Evolutionary conservation across 768 basidiomycete genomes (phyloP).

Genomic region (Tulasnella sp.): DNA sequence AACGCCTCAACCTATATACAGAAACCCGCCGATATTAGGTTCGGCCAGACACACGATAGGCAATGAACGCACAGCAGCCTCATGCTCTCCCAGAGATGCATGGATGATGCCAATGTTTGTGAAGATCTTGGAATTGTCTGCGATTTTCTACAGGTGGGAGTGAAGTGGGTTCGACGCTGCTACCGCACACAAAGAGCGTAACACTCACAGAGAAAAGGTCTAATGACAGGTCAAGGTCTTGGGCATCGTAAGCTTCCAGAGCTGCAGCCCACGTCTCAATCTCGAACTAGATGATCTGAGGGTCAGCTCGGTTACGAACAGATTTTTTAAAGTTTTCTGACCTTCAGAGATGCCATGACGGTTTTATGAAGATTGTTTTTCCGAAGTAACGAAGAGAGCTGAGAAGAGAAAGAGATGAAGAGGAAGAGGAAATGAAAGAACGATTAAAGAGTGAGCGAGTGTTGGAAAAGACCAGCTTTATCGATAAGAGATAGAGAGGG

Average conservation of each 20-base stretch:
- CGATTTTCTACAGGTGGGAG: conserved; percentile 44
- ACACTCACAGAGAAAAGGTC: conserved; percentile 58
- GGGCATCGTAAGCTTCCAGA: conserved; percentile 76
- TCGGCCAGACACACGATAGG: background rate
- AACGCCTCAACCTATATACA: conserved; percentile 49
- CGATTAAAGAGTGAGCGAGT: too few relatives aligned
- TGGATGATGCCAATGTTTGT: conserved; percentile 92
- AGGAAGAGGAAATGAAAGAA: too few relatives aligned
- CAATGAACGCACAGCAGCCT: conserved; percentile 42
- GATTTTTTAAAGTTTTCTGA: too few relatives aligned
- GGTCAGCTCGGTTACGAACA: background rate
- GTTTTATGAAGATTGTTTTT: too few relatives aligned
- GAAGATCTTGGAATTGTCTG: conserved; percentile 80
- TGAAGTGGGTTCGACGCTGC: background rate
- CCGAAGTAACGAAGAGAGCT: too few relatives aligned
- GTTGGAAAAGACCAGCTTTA: too few relatives aligned
- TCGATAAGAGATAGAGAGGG: too few relatives aligned
- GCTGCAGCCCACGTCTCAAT: conserved; percentile 84
- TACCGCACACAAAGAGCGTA: background rate
- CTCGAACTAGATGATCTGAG: conserved; percentile 30
- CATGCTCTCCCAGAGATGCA: conserved; percentile 83
- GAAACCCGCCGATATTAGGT: background rate
- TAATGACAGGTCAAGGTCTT: conserved; percentile 67
- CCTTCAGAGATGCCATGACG: too few relatives aligned
- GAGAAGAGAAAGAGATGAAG: too few relatives aligned